Conservation (phyloP, 305 asterid species). For the Fraxinus albicans region DNA sequence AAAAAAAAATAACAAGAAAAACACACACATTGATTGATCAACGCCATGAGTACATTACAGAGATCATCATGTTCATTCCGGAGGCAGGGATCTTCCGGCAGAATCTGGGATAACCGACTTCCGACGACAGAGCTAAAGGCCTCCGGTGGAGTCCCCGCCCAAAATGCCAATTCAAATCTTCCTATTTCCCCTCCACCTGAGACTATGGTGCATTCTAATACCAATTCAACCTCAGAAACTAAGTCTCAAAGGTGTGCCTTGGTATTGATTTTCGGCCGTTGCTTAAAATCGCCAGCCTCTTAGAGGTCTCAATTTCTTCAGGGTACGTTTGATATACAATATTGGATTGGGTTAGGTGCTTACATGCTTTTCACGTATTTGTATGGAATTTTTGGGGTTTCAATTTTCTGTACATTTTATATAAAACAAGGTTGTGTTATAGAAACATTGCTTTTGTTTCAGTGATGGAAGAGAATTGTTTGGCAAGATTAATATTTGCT, state of each 20-base stretch:
- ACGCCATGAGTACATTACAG: conserved; percentile 27
- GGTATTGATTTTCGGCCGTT: background rate
- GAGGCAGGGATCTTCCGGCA: conserved; percentile 36
- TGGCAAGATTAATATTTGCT: no score
- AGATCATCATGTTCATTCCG: conserved; percentile 33
- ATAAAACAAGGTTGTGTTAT: background rate
- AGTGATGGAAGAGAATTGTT: background rate
- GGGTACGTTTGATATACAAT: background rate
- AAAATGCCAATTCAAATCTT: background rate
- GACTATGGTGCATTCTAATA: background rate
- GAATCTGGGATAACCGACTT: conserved; percentile 29
- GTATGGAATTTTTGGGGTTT: background rate
- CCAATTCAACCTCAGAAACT: background rate
- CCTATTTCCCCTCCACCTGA: background rate
- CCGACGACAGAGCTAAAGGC: background rate
- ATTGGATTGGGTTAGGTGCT: background rate
- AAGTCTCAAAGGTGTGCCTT: conserved; percentile 2
- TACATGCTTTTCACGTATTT: background rate
- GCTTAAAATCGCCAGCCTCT: background rate
- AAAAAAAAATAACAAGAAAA: background rate
- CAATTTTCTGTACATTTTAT: background rate
- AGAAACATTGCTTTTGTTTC: background rate
- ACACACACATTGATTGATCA: background rate
- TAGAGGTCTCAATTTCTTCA: background rate
- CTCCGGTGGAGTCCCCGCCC: background rate